Percentiles rank a stretch among this genome's conserved stretches.
Evolutionary conservation across 306 rosid genomes (phyloP).

Genomic region (Prunus fruticosa): DNA sequence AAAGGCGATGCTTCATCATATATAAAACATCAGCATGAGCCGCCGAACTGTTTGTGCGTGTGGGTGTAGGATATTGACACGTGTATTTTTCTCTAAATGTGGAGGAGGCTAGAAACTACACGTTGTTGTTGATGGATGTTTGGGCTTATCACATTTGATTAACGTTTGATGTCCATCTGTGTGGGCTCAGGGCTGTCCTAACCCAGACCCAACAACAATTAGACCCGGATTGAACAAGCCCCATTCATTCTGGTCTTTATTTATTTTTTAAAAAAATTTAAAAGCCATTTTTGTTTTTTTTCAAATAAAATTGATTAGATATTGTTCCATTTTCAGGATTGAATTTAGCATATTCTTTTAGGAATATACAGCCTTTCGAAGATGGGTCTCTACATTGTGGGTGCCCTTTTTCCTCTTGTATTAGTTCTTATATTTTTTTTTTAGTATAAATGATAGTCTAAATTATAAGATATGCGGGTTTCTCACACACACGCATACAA

Average conservation of each 20-base stretch:
- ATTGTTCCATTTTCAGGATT: slow-evolving; percentile 24
- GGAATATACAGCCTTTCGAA: slow-evolving; percentile 5
- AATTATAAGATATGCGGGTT: rapidly evolving
- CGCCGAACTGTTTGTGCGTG: background rate
- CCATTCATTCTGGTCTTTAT: background rate
- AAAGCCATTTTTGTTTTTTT: background rate
- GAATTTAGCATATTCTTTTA: slow-evolving; percentile 8
- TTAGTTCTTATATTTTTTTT: slow-evolving; percentile 36
- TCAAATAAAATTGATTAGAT: background rate
- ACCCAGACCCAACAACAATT: too few relatives aligned
- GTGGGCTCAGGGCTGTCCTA: too few relatives aligned
- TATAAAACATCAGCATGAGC: background rate
- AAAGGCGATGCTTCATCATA: background rate
- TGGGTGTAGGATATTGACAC: background rate
- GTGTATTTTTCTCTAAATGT: background rate
- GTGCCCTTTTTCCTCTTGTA: slow-evolving; percentile 58
- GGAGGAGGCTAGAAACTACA: slow-evolving; percentile 13
- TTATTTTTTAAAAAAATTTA: background rate
- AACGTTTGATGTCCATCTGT: background rate
- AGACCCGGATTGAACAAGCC: too few relatives aligned
- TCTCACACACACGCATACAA: too few relatives aligned
- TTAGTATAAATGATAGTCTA: too few relatives aligned
- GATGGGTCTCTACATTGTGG: slow-evolving; percentile 63
- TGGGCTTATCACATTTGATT: slow-evolving; percentile 1
- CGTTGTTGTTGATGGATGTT: background rate